phyloP scores from a whole-genome alignment of 352 stramenopile species.

The Phytophthora fragariae region DNA sequence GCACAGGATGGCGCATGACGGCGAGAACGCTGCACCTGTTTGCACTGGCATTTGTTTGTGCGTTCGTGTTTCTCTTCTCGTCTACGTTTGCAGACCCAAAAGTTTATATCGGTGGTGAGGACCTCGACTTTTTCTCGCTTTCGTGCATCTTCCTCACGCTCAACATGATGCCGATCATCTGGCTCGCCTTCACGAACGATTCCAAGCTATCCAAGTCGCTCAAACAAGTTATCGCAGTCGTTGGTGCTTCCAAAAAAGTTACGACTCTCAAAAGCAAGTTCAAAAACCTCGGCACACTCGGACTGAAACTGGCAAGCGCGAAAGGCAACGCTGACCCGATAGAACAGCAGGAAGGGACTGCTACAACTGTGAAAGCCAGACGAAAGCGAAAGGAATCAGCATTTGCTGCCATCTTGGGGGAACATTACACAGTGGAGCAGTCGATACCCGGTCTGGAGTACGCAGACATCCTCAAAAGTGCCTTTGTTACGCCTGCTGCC shows the following conservation, averaged over 20 bases:
- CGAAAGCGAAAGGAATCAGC: constrained; percentile 67
- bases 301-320: constrained; percentile 71
- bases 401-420: constrained; percentile 78
- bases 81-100: constrained; percentile 81
- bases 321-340: constrained; percentile 36
- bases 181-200: constrained; percentile 92
- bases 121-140: constrained; percentile 83
- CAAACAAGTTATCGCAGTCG: constrained; percentile 77
- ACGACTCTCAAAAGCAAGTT: constrained; percentile 83
- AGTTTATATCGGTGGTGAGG: constrained; percentile 70
- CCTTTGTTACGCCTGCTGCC: constrained; percentile 72
- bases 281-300: constrained; percentile 82
- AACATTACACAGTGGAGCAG: constrained; percentile 83
- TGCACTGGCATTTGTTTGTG: constrained; percentile 54
- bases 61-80: constrained; percentile 85
- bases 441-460: constrained; percentile 76
- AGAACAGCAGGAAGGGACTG: constrained; percentile 13
- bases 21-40: constrained; percentile 62
- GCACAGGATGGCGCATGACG: constrained; percentile 88
- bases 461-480: constrained; percentile 81
- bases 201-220: constrained; percentile 86
- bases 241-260: constrained; percentile 81
- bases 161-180: constrained; percentile 93
- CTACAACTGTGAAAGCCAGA: constrained; percentile 10
- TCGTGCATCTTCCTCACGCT: constrained; percentile 84